Base-by-base conservation (phyloP, 2,329 filamentous ascomycete species). In the Botryotinia globosa region DNA sequence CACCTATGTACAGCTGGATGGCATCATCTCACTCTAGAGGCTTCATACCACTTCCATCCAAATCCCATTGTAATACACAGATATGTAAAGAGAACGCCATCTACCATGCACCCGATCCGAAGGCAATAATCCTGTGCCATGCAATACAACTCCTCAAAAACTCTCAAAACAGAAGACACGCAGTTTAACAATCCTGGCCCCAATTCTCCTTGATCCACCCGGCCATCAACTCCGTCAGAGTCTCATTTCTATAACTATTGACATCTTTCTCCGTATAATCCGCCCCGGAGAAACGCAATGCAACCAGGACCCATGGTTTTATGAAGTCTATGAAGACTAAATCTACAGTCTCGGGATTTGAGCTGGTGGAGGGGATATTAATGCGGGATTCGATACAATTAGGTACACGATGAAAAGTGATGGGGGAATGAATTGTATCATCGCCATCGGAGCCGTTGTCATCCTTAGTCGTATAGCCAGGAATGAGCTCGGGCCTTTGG, bases 281-380 rank as follows among this genome's bases (percentile, higher is more conserved):
- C 1, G 85, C 85, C 0, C 88, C 88, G 39, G 83, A 83, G 74
- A 88, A 86, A 76, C 90, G 89, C 74, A 97, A 84, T 4, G 94
- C 94, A 18, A 91, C 83, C 29, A 97, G 82, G 56, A 98, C 84
- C 87, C 92, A 97, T 16, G 90, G 90, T 82, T 96, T 88, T 51
- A 98, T 90, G 81, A 98, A 99, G 80, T 97, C 94, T 73, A 97
- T 88, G 80, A 97, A 99, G 22, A 98, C 90, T 12, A 99, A 81
- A 81, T 98, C 95, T 0, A 99, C 94, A 0, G 83, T 90, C 69
- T 92, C 88, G 0, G 93, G 92, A 25, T 88, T 84, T 9, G 80
- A 79, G 29, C 14, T n/a, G 16, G 82, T 77, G 0, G 79, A 74
- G 2, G 90, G 86, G 77, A 97, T 92, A 1, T 82, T 85, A 76